Percentiles rank a stretch among this genome's conserved stretches.
phyloP scores from a whole-genome alignment of 2,329 filamentous ascomycete species.

The Pseudopyricularia javanii region DNA sequence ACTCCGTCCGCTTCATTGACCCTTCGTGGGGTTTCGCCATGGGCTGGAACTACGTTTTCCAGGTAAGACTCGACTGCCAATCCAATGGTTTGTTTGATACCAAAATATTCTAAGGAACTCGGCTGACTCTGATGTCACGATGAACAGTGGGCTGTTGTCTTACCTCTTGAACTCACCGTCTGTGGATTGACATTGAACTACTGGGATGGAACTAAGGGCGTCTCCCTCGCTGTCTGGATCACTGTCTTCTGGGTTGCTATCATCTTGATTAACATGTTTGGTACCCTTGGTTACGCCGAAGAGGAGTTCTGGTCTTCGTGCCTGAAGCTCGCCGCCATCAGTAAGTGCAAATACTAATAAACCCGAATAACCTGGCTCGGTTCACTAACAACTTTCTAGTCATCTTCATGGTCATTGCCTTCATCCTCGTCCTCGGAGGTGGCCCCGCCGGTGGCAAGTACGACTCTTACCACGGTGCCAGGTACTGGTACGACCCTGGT shows the following conservation, averaged over 20 bases:
- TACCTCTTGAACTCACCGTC: conserved; percentile 38
- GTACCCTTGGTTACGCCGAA: conserved; percentile 37
- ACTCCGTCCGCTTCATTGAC: conserved; percentile 48
- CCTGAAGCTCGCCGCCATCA: conserved; percentile 38
- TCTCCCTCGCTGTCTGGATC: conserved; percentile 31
- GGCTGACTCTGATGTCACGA: no score
- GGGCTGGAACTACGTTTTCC: conserved; percentile 36
- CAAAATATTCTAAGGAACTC: no score
- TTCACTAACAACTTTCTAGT: conserved; percentile 14
- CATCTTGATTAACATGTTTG: conserved; percentile 40
- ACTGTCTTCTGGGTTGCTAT: conserved; percentile 37
- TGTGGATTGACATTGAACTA: conserved; percentile 36
- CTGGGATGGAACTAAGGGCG: conserved; percentile 33
- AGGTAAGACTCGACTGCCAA: neutral
- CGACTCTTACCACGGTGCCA: conserved; percentile 27
- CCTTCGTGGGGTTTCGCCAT: conserved; percentile 47
- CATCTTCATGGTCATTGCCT: conserved; percentile 49
- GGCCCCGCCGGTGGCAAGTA: conserved; percentile 33
- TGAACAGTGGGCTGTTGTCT: conserved; percentile 31
- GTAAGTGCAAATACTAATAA: neutral
- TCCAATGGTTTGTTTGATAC: no score
- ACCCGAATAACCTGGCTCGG: neutral
- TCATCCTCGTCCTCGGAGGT: conserved; percentile 45
- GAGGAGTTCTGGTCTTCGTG: conserved; percentile 44
- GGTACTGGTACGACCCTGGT: conserved; percentile 28